phyloP scores from a whole-genome alignment of 2,329 filamentous ascomycete genomes.

The Calcarisporium arbuscula region DNA sequence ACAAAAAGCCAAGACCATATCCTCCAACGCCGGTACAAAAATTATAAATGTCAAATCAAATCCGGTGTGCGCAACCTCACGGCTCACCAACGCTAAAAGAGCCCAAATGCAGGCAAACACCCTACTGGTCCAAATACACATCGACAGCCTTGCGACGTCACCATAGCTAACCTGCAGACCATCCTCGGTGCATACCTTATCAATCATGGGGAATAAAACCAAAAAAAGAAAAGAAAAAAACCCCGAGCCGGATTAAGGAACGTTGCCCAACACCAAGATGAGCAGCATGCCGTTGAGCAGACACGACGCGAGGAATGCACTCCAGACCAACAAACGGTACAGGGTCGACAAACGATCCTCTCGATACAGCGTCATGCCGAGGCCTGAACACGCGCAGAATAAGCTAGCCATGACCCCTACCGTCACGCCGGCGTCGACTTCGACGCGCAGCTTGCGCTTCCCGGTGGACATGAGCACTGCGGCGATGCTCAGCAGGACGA shows the following conservation, averaged over 20 bases:
- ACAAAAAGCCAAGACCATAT: no score
- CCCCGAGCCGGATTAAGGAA: constrained; percentile 18
- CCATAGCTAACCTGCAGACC: background rate
- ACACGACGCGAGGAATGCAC: constrained; percentile 29
- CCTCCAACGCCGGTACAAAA: no score
- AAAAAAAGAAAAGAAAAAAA: background rate
- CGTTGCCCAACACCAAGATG: constrained; percentile 33
- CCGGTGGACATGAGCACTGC: constrained; percentile 62
- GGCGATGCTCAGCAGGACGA: constrained; percentile 59
- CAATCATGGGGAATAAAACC: background rate
- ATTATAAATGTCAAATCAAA: no score
- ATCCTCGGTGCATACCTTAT: no score
- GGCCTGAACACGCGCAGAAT: constrained; percentile 54
- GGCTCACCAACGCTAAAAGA: no score
- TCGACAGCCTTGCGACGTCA: constrained; percentile 1
- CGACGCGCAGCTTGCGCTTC: constrained; percentile 57
- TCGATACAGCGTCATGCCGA: constrained; percentile 52
- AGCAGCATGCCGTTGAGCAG: constrained; percentile 38
- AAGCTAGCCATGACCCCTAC: constrained; percentile 63
- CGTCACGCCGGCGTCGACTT: constrained; percentile 68
- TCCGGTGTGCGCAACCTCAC: no score
- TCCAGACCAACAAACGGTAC: constrained; percentile 36
- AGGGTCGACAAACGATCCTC: constrained; percentile 35
- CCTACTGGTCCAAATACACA: constrained; percentile 1
- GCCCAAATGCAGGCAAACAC: no score